phyloP scores from a whole-genome alignment of 768 basidiomycete genomes.

The Russula foetens region DNA sequence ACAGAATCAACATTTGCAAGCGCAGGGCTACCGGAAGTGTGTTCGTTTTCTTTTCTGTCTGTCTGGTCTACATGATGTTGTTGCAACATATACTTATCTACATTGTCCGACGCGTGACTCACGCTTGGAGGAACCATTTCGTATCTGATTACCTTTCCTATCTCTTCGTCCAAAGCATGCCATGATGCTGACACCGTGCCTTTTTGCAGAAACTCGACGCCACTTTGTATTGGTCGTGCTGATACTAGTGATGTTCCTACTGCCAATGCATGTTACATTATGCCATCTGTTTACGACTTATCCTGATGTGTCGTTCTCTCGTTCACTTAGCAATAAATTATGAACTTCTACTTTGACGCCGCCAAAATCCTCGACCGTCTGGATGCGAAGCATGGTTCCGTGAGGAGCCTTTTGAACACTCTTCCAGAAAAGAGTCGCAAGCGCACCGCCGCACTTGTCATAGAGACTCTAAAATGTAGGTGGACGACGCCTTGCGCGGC shows the following conservation, averaged over 20 bases:
- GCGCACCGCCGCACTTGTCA: slow-evolving; percentile 77
- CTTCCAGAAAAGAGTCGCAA: slow-evolving; percentile 69
- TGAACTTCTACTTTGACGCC: slow-evolving; percentile 97
- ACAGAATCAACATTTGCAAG: too few species aligned
- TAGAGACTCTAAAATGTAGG: slow-evolving; percentile 92
- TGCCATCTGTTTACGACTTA: background rate
- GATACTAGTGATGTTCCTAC: slow-evolving; percentile 6
- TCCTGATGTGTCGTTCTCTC: slow-evolving; percentile 5
- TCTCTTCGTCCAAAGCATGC: background rate
- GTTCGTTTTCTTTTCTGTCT: background rate
- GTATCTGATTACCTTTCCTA: slow-evolving; percentile 12
- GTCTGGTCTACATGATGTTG: slow-evolving; percentile 47
- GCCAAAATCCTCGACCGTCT: slow-evolving; percentile 76
- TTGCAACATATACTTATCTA: slow-evolving; percentile 59
- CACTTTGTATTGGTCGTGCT: background rate
- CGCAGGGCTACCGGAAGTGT: too few species aligned
- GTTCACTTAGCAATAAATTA: slow-evolving; percentile 28
- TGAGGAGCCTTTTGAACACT: slow-evolving; percentile 73
- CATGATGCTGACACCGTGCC: background rate
- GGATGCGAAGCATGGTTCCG: slow-evolving; percentile 84
- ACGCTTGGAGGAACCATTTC: slow-evolving; percentile 40
- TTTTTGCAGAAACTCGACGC: background rate
- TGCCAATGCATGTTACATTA: slow-evolving; percentile 9
- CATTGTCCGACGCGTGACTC: slow-evolving; percentile 68
- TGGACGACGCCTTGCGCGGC: background rate